Percentiles rank a stretch among this genome's conserved stretches.
Evolutionary conservation across 179 eudicot species (phyloP).

Genomic region (Drosera spatulata): DNA sequence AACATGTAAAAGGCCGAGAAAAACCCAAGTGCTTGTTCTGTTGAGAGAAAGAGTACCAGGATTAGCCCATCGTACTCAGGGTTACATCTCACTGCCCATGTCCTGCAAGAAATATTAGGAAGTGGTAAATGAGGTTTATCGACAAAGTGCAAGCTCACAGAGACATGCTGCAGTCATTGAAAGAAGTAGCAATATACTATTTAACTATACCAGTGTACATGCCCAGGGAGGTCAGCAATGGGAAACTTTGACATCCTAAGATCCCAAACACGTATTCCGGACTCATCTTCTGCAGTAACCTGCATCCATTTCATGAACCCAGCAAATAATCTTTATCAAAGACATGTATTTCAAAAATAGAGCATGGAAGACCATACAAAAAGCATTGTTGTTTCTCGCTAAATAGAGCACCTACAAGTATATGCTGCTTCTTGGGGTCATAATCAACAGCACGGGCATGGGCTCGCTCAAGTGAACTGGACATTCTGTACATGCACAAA

Average conservation of each 20-base stretch:
- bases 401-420: constrained; percentile 29
- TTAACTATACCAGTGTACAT: constrained; percentile 71
- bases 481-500: constrained; percentile 44
- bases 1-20: too few species aligned
- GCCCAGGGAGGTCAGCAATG: constrained; percentile 84
- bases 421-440: constrained; percentile 59
- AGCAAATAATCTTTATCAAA: neutral
- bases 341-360: too few species aligned
- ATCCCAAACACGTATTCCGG: constrained; percentile 95
- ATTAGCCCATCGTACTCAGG: constrained; percentile 76
- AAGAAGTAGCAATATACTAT: too few species aligned
- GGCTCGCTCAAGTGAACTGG: constrained; percentile 70
- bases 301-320: constrained; percentile 14
- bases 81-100: constrained; percentile 84
- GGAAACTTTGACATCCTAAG: constrained; percentile 80
- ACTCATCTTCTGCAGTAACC: constrained; percentile 97
- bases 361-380: too few species aligned
- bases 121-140: neutral
- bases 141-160: neutral
- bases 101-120: constrained; percentile 35
- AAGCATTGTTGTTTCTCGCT: too few species aligned
- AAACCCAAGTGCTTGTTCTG: too few species aligned
- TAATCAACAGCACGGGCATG: constrained; percentile 71
- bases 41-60: constrained; percentile 54
- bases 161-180: too few species aligned